Base-by-base conservation (phyloP, 2,329 filamentous ascomycete species). In the Lomentospora prolificans region DNA sequence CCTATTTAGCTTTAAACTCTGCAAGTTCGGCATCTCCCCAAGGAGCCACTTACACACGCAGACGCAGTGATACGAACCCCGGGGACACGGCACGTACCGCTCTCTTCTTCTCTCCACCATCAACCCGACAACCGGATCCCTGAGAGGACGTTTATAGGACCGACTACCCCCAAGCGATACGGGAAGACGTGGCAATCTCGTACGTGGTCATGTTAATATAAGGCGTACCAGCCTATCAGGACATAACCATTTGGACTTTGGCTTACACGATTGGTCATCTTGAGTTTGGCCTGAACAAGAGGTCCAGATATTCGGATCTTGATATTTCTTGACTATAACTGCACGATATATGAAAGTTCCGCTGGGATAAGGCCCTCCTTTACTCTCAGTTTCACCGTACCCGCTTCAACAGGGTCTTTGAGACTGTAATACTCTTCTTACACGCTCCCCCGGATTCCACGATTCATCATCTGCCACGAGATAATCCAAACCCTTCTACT, bases 341-440 rank as follows among this genome's bases (percentile, higher is more conserved):
- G n/a, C n/a, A n/a, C n/a, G n/a, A n/a, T n/a, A n/a, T n/a, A n/a
- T n/a, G n/a, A n/a, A n/a, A n/a, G n/a, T n/a, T n/a, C n/a, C n/a
- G n/a, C n/a, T n/a, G n/a, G n/a, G n/a, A n/a, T n/a, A n/a, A n/a
- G 10, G 22, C 22, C 22, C 44, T 25, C 12, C 22, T 19, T 22
- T 14, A 25, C 44, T 22, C 12, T 48, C 22, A 9, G 17, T 48
- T 25, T 48, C 44, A 22, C 10, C 24, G 44, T 24, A 46, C 44
- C 44, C 44, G n/a, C 44, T 48, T 48, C 44, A 48, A 48, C 44
- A 48, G 44, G 44, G 44, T 48, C 44, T 48, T 22, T 27, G 19
- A 48, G 22, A 48, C 44, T 19, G 8, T 14, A 12, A 5, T n/a
- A 41, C 44, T 48, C 44, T 25, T 48, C 44, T 48, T 48, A 22